Conservation (phyloP, 257 asterid species). For the Solanum corneliomulleri region DNA sequence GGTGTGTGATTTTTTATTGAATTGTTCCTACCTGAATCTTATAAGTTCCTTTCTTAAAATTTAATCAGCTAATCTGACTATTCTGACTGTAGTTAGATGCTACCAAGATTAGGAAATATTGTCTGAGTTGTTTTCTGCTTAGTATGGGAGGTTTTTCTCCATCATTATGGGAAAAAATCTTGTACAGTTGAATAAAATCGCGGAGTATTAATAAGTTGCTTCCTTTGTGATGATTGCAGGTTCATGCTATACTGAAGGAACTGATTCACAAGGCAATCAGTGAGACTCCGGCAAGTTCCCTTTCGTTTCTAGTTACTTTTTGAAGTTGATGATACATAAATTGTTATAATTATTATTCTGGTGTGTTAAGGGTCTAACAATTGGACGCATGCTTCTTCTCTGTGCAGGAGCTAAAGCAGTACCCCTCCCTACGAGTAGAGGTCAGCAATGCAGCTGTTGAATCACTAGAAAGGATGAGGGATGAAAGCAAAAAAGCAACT, state of each 20-base stretch:
- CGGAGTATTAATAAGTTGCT: not conserved
- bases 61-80: not conserved
- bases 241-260: constrained; percentile 61
- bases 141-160: not conserved
- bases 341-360: not conserved
- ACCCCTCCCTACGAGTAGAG: constrained; percentile 65
- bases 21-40: not conserved
- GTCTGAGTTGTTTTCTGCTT: not conserved
- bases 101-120: not conserved
- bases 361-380: not conserved
- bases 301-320: not conserved
- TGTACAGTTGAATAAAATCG: not conserved
- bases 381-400: not conserved
- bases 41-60: not conserved
- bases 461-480: constrained; percentile 63
- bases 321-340: not conserved
- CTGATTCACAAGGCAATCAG: constrained; percentile 55
- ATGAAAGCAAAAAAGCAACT: constrained; percentile 65
- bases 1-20: not conserved
- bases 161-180: not conserved
- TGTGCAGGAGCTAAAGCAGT: constrained; percentile 66
- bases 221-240: constrained; percentile 25
- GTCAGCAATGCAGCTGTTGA: constrained; percentile 56
- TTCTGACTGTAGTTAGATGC: not conserved
- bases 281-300: constrained; percentile 37